These are phyloP conservation scores for Plasmodium ovale DNA, from an alignment of 169 alveolate species.

Conservation along the genomic window DNA sequence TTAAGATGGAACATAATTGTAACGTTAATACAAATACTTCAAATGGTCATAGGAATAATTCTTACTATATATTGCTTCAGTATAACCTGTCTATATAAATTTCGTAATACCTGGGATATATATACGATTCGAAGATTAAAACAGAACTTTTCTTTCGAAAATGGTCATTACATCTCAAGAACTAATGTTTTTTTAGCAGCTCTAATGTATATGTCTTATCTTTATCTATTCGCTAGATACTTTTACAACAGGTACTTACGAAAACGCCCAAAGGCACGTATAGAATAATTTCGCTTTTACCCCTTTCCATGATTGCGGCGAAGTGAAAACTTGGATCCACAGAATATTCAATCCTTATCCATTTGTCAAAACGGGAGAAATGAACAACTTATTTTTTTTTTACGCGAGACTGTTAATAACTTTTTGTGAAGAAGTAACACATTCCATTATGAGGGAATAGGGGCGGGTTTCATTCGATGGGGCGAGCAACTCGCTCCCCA, in stretches of 20 bases:
- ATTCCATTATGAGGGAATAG: too few species aligned
- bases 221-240: constrained; percentile 72
- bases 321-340: too few species aligned
- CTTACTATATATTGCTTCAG: constrained; percentile 63
- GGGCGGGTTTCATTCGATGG: too few species aligned
- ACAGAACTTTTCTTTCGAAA: constrained; percentile 48
- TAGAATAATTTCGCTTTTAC: too few species aligned
- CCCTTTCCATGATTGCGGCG: too few species aligned
- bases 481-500: too few species aligned
- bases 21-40: constrained; percentile 84
- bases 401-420: too few species aligned
- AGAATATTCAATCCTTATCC: too few species aligned
- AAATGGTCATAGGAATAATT: constrained; percentile 85
- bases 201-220: constrained; percentile 78
- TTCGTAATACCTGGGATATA: constrained; percentile 48
- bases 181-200: constrained; percentile 75
- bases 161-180: constrained; percentile 75
- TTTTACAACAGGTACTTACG: constrained; percentile 75
- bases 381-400: too few species aligned
- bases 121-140: background rate
- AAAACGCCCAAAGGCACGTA: too few species aligned
- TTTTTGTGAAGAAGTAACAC: too few species aligned
- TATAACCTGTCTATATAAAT: constrained; percentile 44
- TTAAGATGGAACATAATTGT: constrained; percentile 85
- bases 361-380: too few species aligned